Evolutionary conservation across 495 filamentous ascomycete species (phyloP).

Genomic region (Cercophora samala): DNA sequence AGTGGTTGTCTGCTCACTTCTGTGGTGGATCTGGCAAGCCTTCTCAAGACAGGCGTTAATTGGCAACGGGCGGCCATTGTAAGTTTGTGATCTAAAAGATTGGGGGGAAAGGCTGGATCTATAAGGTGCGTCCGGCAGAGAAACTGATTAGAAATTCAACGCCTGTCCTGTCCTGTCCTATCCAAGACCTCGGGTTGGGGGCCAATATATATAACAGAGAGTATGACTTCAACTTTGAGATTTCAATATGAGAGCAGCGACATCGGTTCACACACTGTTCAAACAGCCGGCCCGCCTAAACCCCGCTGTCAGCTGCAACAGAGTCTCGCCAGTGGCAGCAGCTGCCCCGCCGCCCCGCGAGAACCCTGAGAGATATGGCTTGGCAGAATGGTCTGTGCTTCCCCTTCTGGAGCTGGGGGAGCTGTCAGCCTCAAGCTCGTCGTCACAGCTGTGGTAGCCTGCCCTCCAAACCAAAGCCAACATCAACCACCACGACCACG

Average conservation of each 20-base stretch:
- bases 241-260: background rate
- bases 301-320: background rate
- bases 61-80: constrained; percentile 28
- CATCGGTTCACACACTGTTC: background rate
- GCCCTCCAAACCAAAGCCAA: constrained; percentile 16
- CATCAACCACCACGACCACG: constrained; percentile 8
- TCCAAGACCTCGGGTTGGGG: background rate
- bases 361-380: background rate
- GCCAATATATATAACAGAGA: background rate
- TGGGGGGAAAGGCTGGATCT: background rate
- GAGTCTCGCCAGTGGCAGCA: background rate
- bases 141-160: background rate
- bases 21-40: constrained; percentile 19
- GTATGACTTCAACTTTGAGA: background rate
- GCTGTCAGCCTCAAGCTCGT: constrained; percentile 25
- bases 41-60: constrained; percentile 23
- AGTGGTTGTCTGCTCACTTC: constrained; percentile 18
- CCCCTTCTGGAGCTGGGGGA: constrained; percentile 3
- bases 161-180: background rate
- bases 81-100: background rate
- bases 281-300: background rate
- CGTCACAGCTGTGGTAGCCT: constrained; percentile 28
- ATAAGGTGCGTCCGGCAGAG: background rate
- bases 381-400: constrained; percentile 1
- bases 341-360: background rate